phyloP scores from a whole-genome alignment of 805 yeast species.

The Spathaspora gorwiae region DNA sequence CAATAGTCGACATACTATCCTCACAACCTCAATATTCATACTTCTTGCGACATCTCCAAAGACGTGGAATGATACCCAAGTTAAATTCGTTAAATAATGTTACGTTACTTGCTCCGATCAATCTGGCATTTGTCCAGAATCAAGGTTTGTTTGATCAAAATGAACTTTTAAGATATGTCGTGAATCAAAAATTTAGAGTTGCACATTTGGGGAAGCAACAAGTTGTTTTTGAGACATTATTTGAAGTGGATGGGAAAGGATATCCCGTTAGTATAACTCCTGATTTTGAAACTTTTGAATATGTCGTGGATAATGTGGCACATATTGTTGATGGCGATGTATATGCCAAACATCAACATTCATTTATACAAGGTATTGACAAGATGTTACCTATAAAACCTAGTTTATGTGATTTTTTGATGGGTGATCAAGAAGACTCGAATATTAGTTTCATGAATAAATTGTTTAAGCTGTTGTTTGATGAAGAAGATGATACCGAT shows the following conservation, averaged over 20 bases:
- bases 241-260: conserved; percentile 8
- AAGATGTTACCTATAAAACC: conserved; percentile 35
- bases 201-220: conserved; percentile 22
- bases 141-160: conserved; percentile 6
- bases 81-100: conserved; percentile 57
- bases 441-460: conserved; percentile 20
- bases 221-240: conserved; percentile 29
- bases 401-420: conserved; percentile 32
- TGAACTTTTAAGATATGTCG: conserved; percentile 25
- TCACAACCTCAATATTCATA: conserved; percentile 62
- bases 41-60: conserved; percentile 58
- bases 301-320: conserved; percentile 39
- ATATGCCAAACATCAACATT: conserved; percentile 56
- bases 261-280: conserved; percentile 23
- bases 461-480: conserved; percentile 25
- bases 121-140: conserved; percentile 57
- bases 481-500: neutral
- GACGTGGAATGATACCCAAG: conserved; percentile 56
- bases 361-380: conserved; percentile 65
- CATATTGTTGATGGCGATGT: conserved; percentile 56
- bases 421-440: conserved; percentile 21
- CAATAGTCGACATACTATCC: conserved; percentile 69
- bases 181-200: conserved; percentile 29
- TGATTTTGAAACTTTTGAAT: conserved; percentile 21
- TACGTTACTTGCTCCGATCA: conserved; percentile 77